Percentiles rank a stretch among this genome's conserved stretches.
Conservation (phyloP, 1,284 basidiomycete species). For the Tetrapyrgos nigripes region DNA sequence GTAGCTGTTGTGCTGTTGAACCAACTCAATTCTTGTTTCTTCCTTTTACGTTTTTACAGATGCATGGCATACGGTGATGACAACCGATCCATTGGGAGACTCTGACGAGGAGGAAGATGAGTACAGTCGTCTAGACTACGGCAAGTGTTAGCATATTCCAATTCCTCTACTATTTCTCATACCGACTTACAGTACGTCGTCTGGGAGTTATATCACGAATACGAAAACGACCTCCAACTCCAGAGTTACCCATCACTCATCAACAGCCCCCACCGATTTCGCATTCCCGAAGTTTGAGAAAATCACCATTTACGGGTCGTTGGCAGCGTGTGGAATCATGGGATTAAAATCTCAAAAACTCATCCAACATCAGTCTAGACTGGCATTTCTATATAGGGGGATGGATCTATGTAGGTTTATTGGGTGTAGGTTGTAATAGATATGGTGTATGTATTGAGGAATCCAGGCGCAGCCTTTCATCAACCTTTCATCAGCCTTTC, state of each 20-base stretch:
- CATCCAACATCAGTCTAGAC: too few species aligned
- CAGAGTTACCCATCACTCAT: constrained; percentile 27
- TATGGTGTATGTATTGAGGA: neutral
- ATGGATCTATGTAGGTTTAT: neutral
- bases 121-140: constrained; percentile 66
- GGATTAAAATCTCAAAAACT: constrained; percentile 31
- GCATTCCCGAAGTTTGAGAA: neutral
- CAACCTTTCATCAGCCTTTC: too few species aligned
- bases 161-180: neutral
- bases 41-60: constrained; percentile 46
- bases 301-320: constrained; percentile 15
- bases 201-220: constrained; percentile 53
- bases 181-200: constrained; percentile 49
- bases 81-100: constrained; percentile 69
- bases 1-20: neutral
- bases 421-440: too few species aligned
- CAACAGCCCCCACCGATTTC: neutral
- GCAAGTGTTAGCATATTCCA: constrained; percentile 42
- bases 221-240: constrained; percentile 47
- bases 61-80: constrained; percentile 70
- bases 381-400: too few species aligned
- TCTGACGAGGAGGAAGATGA: constrained; percentile 76
- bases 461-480: neutral
- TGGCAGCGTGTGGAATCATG: constrained; percentile 47
- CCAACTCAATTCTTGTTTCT: constrained; percentile 9